Conservation (phyloP, 2,329 filamentous ascomycete genomes). For the Fusarium dimerum region DNA sequence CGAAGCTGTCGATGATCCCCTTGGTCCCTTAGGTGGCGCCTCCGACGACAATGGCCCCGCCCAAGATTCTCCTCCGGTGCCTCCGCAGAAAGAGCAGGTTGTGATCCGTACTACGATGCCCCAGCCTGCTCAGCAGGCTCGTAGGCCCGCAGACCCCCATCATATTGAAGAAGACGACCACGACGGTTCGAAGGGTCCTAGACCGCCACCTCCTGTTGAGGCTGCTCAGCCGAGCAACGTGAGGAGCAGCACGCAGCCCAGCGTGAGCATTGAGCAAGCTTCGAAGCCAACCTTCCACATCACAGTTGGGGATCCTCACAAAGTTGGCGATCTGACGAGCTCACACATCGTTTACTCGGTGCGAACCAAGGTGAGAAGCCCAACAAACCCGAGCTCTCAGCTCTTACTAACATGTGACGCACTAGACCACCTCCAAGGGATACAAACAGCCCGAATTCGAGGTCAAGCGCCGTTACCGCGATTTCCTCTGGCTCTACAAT, state of each 20-base stretch:
- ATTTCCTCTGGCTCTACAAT: constrained; percentile 98
- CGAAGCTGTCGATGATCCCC: constrained; percentile 74
- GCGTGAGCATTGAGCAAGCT: constrained; percentile 89
- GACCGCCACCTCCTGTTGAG: constrained; percentile 67
- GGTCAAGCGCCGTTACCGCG: constrained; percentile 89
- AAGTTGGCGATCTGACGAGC: constrained; percentile 94
- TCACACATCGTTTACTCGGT: constrained; percentile 98
- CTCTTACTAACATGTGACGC: constrained; percentile 4
- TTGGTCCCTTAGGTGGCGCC: constrained; percentile 73
- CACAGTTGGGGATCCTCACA: constrained; percentile 92
- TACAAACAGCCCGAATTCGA: constrained; percentile 92
- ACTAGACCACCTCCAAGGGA: constrained; percentile 88
- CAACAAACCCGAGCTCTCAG: background rate
- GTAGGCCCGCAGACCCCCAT: constrained; percentile 57
- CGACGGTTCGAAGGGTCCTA: constrained; percentile 50
- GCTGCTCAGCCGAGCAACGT: constrained; percentile 54
- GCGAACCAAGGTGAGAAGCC: constrained; percentile 71
- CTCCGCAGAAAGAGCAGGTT: constrained; percentile 67
- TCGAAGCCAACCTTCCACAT: constrained; percentile 91
- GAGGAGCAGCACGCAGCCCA: constrained; percentile 64
- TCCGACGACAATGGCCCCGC: constrained; percentile 47
- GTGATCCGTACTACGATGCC: constrained; percentile 60
- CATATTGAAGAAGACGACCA: constrained; percentile 73
- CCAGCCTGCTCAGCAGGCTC: constrained; percentile 42
- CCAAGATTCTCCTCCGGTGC: constrained; percentile 63